Conservation (phyloP, 306 rosid species). For the Phaseolus lunatus region DNA sequence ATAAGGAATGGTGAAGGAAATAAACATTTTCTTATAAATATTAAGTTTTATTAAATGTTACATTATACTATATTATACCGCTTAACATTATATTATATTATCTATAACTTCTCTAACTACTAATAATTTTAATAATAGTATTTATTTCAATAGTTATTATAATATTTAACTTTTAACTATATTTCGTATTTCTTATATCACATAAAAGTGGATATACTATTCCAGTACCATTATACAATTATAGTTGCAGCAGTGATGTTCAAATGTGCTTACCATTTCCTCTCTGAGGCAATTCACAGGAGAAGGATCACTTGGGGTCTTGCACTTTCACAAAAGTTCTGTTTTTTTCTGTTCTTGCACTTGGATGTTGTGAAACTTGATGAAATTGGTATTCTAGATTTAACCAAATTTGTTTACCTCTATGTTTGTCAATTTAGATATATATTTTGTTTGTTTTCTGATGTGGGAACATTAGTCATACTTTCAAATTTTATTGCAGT, state of each 20-base stretch:
- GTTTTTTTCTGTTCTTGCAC: not conserved
- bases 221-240: too few species aligned
- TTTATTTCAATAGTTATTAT: too few species aligned
- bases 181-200: too few species aligned
- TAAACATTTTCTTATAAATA: too few species aligned
- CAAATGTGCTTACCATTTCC: too few species aligned
- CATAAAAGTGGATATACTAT: too few species aligned
- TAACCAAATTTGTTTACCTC: slow-evolving; percentile 4
- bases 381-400: not conserved
- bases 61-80: too few species aligned
- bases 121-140: too few species aligned
- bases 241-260: not conserved
- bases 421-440: slow-evolving; percentile 16
- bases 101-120: too few species aligned
- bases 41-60: not conserved
- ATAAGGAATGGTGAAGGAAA: not conserved
- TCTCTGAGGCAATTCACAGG: not conserved
- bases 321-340: slow-evolving; percentile 6
- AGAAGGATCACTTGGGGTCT: not conserved
- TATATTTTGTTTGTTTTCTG: not conserved
- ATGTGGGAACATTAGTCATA: slow-evolving; percentile 5
- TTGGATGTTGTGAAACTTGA: not conserved
- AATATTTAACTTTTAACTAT: too few species aligned
- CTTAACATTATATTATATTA: too few species aligned
- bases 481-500: not conserved